Base-by-base conservation (phyloP, 805 yeast species). In the Saturnispora saitoi region DNA sequence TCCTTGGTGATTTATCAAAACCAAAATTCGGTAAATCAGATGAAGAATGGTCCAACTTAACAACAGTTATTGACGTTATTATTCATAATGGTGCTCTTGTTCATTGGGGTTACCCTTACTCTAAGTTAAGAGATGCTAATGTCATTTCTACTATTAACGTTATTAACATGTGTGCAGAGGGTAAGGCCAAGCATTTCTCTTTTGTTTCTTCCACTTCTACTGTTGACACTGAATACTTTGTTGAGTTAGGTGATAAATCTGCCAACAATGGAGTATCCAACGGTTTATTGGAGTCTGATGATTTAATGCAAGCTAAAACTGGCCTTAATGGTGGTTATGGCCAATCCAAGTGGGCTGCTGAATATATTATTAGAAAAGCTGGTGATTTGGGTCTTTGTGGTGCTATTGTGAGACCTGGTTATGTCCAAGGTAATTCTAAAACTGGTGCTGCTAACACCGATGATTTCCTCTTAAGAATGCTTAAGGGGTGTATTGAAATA, bases 341-440 rank as follows among this genome's bases (percentile, higher is more conserved):
- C 42, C 99, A 95, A 70, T 78, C 93, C 56, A 93, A 93, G 66
- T 93, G 99, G 99, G 88, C 89, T 32, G 95, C 96, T 26, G 99
- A 93, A 69, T 79, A 86, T 58, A 72, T 93, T 42, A 80, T 88
- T 52, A 80, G 98, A 63, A 73, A 75, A 48, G 99, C 99, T 6
- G 98, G 97, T 40, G 76, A 76, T 48, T 70, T 82, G 47, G 99
- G 99, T 8, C 74, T 95, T 55, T 73, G 81, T 53, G 99, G 98
- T 32, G 78, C 90, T 47, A 82, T 93, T 57, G 79, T 91, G 36
- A 80, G 99, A 67, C 98, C 99, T 2, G 99, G 99, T 41, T 93
- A 93, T 60, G 89, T 93, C 43, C 83, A 95, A 53, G 99, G 99
- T 49, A 86, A 80, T 56, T 76, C 90, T 37, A 58, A 63, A 29